Evolutionary conservation across 2,329 filamentous ascomycete species (phyloP).

Genomic region (Botrytis pseudocinerea): DNA sequence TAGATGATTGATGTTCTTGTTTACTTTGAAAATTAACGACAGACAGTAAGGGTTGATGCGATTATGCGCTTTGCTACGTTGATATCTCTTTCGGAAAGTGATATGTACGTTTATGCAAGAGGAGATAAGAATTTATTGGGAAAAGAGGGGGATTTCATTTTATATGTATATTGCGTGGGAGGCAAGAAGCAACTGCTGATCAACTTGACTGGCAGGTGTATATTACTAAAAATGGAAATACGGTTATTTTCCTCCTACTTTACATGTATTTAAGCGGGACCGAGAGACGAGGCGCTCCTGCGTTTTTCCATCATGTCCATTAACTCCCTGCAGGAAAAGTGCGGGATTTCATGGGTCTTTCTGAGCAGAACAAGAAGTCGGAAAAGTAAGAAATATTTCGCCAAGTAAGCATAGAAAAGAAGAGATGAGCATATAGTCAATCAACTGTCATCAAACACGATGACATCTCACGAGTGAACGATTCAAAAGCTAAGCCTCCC

Average conservation of each 20-base stretch:
- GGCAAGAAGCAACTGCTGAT: conserved; percentile 15
- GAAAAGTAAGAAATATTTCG: background rate
- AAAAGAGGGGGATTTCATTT: conserved; percentile 4
- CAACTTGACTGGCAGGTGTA: background rate
- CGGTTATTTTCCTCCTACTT: background rate
- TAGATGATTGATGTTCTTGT: conserved; percentile 18
- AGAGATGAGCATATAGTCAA: background rate
- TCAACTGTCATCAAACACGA: conserved; percentile 2
- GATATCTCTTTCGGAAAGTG: background rate
- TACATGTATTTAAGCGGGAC: conserved; percentile 6
- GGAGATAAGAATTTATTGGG: background rate
- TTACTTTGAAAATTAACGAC: conserved; percentile 23
- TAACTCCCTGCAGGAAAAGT: background rate
- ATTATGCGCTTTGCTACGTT: background rate
- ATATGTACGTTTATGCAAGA: background rate
- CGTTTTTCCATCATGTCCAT: background rate
- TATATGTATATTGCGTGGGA: conserved; percentile 13
- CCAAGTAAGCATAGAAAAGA: background rate
- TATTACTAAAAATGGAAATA: background rate
- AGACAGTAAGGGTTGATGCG: conserved; percentile 20
- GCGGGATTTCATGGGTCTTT: background rate
- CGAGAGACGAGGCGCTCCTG: conserved; percentile 6
- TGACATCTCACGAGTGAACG: background rate
- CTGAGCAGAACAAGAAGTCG: background rate
- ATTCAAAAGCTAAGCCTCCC: background rate